Evolutionary conservation across 164 flowering plant genomes (phyloP).

Genomic region (Piper longum): DNA sequence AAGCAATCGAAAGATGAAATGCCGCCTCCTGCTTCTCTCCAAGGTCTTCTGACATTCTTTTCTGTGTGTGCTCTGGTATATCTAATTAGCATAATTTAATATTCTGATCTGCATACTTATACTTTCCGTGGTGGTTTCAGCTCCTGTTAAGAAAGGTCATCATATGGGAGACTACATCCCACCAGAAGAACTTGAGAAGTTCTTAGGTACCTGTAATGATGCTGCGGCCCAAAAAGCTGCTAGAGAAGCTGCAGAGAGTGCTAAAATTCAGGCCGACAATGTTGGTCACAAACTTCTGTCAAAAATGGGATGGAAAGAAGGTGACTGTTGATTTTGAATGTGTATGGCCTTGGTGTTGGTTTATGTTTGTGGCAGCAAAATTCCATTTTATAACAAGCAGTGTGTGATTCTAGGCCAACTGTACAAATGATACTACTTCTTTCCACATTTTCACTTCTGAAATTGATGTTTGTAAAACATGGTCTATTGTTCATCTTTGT

Average conservation of each 20-base stretch:
- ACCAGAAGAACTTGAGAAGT: slow-evolving; percentile 76
- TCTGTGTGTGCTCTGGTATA: not conserved
- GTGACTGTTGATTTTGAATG: slow-evolving; percentile 15
- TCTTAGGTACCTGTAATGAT: slow-evolving; percentile 72
- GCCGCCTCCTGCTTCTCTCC: slow-evolving; percentile 98
- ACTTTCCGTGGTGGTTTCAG: slow-evolving; percentile 7
- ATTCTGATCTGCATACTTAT: too few species aligned
- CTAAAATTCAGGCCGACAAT: slow-evolving; percentile 64
- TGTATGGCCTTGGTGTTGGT: not conserved
- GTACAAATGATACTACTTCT: not conserved
- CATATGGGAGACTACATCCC: slow-evolving; percentile 99
- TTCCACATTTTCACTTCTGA: not conserved
- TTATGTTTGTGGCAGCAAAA: not conserved
- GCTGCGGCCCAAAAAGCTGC: slow-evolving; percentile 58
- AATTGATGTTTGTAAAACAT: too few species aligned
- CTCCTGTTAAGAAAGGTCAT: slow-evolving; percentile 57
- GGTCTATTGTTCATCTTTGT: not conserved
- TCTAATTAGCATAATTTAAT: not conserved
- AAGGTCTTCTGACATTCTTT: slow-evolving; percentile 27
- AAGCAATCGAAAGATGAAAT: slow-evolving; percentile 87
- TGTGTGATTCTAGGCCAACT: too few species aligned
- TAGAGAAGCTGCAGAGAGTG: slow-evolving; percentile 58
- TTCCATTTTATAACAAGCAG: not conserved
- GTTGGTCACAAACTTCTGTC: slow-evolving; percentile 90
- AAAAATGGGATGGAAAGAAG: slow-evolving; percentile 99